Conservation (phyloP, 805 yeast species). For the Schwanniomyces pseudopolymorphus region DNA sequence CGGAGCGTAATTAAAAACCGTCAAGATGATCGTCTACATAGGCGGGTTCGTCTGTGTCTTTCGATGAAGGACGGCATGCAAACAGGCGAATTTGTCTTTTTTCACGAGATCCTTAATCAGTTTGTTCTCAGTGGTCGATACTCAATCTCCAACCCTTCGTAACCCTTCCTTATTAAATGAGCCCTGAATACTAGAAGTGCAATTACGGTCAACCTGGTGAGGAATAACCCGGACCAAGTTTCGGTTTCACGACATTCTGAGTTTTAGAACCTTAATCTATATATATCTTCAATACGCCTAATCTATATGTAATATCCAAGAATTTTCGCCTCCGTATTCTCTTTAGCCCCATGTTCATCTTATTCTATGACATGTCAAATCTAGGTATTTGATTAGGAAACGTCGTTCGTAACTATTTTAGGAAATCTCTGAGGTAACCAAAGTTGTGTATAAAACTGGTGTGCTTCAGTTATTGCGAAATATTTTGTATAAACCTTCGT, state of each 20-base stretch:
- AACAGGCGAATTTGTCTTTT: conserved; percentile 33
- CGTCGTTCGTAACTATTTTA: not conserved
- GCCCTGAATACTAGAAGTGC: not conserved
- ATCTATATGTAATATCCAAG: not conserved
- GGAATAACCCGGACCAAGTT: not conserved
- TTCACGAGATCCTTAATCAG: conserved; percentile 27
- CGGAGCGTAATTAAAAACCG: conserved; percentile 17
- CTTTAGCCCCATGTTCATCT: not conserved
- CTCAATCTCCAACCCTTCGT: not conserved
- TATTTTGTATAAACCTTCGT: conserved; percentile 4
- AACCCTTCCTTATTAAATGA: not conserved
- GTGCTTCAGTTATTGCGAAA: not conserved
- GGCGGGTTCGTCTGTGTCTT: conserved; percentile 27
- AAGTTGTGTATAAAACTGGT: not conserved
- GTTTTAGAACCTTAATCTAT: not conserved
- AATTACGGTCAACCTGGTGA: not conserved
- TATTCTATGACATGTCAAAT: not conserved
- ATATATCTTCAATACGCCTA: not conserved
- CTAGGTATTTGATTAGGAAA: not conserved
- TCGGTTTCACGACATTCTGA: not conserved
- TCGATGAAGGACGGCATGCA: conserved; percentile 14
- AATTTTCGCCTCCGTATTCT: not conserved
- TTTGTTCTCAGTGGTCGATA: conserved; percentile 18
- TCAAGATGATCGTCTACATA: conserved; percentile 23
- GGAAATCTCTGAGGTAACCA: not conserved